Base-by-base conservation (phyloP, 306 rosid species). In the Cucurbita moschata region DNA sequence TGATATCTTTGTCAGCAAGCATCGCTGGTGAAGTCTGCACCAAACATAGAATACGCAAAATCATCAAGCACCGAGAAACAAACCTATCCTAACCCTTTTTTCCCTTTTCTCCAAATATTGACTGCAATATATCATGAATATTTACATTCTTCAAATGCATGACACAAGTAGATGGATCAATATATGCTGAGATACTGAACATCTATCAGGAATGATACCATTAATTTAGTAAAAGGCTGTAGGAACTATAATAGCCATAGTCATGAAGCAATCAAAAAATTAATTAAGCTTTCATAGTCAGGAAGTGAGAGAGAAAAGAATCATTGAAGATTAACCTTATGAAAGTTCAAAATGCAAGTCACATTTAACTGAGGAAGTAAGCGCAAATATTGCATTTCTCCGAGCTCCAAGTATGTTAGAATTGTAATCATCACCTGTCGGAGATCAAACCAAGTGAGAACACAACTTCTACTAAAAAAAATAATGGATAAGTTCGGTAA, bases 401-500 rank as follows among this genome's bases (percentile, higher is more conserved):
- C 94, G 89, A 90, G 80, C 79, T 93, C 98, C 90, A 93, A 89
- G 88, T 86, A 90, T 21, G 98, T 93, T 78, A 93, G 76, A 83
- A 93, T 77, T 23, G 98, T 93, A 80, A 88, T 87, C 85, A 93
- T 87, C 80, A 90, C 98, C 98, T 93, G 86, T 77, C 49, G 77
- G 69, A 79, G 72, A 75, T 53, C 81, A 77, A 81, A 69, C 54
- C 37, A 23, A 67, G 71, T 54, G 76, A 75, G 75, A 73, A 5
- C 54, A 39, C 23, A 43, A 70, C 51, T 72, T 68, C 43, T 8
- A 30, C 47, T 3, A 7, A 4, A 18, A 46, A 21, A 23, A 15
- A 6, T 8, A n/a, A 3, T 2, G 21, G 50, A 61, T 3, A 39
- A 64, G n/a, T 64, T 40, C 40, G 26, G 30, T 1, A 4, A 7